phyloP scores from a whole-genome alignment of 1,139 yeast species.

The Suhomyces bokatorum region DNA sequence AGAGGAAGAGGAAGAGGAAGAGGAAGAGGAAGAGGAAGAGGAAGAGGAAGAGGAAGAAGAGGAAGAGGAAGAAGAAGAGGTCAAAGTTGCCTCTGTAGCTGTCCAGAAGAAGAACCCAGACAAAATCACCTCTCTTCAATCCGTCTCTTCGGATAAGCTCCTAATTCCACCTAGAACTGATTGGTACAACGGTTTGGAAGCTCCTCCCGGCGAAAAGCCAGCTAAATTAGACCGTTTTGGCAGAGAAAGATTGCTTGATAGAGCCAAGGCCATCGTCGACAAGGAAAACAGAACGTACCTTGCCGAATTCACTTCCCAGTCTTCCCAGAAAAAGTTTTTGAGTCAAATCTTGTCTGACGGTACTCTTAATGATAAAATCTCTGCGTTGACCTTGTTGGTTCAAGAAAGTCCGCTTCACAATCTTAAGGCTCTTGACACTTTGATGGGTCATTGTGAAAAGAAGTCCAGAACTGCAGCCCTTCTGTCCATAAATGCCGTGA shows the following conservation, averaged over 20 bases:
- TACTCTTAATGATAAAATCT: slow-evolving; percentile 92
- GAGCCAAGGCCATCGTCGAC: slow-evolving; percentile 67
- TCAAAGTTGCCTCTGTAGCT: slow-evolving; percentile 21
- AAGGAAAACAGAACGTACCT: slow-evolving; percentile 71
- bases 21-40: slow-evolving; percentile 23
- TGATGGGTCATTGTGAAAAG: slow-evolving; percentile 78
- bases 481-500: slow-evolving; percentile 85
- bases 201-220: slow-evolving; percentile 17
- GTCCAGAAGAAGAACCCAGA: slow-evolving; percentile 26
- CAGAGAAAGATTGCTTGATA: slow-evolving; percentile 57
- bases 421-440: slow-evolving; percentile 75
- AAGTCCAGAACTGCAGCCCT: slow-evolving; percentile 92
- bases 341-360: slow-evolving; percentile 88
- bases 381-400: slow-evolving; percentile 86
- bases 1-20: slow-evolving; percentile 24
- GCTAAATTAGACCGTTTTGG: slow-evolving; percentile 48
- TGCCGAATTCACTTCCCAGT: slow-evolving; percentile 75
- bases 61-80: slow-evolving; percentile 21
- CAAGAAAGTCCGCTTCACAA: slow-evolving; percentile 97
- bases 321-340: slow-evolving; percentile 86
- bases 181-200: slow-evolving; percentile 59
- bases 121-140: slow-evolving; percentile 51
- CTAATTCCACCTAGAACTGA: slow-evolving; percentile 64
- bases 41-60: slow-evolving; percentile 20
- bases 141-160: slow-evolving; percentile 59